Conservation (phyloP, 2,329 filamentous ascomycete genomes). For the Emergomyces africanus region DNA sequence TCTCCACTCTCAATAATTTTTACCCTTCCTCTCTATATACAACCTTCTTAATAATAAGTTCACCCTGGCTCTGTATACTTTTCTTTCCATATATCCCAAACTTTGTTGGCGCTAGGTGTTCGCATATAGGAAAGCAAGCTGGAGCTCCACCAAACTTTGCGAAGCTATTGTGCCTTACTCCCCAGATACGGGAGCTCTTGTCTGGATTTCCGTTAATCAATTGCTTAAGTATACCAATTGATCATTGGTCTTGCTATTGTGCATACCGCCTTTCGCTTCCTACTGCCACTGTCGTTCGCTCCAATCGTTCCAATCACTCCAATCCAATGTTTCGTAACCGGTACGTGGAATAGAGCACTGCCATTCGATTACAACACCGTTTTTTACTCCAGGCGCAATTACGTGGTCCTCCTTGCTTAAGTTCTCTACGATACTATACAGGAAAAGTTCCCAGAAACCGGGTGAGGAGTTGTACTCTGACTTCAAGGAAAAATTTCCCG, state of each 20-base stretch:
- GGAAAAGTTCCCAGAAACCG: constrained; percentile 72
- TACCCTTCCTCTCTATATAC: neutral
- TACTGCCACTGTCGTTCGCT: constrained; percentile 4
- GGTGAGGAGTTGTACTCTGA: constrained; percentile 70
- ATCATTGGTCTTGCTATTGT: neutral
- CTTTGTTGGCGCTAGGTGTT: neutral
- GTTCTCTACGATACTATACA: constrained; percentile 22
- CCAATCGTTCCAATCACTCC: no score
- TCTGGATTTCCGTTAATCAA: neutral
- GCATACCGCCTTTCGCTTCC: constrained; percentile 6
- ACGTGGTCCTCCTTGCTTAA: neutral
- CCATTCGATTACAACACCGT: neutral
- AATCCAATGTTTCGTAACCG: constrained; percentile 36
- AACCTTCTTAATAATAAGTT: neutral
- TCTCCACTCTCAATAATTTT: neutral
- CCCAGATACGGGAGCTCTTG: neutral
- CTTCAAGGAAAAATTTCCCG: constrained; percentile 73
- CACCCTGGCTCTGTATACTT: neutral
- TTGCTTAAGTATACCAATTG: neutral
- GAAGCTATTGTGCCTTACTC: neutral
- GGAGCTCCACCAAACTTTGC: neutral
- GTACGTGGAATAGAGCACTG: constrained; percentile 20
- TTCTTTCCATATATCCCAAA: neutral
- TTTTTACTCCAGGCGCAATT: neutral
- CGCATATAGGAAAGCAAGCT: neutral